A percentile compares a stretch with the other conserved stretches of the same genome.
These are phyloP conservation scores for Gigaspora rosea DNA, from an alignment of 192 early-diverging fungal species.

Conservation along the genomic window DNA sequence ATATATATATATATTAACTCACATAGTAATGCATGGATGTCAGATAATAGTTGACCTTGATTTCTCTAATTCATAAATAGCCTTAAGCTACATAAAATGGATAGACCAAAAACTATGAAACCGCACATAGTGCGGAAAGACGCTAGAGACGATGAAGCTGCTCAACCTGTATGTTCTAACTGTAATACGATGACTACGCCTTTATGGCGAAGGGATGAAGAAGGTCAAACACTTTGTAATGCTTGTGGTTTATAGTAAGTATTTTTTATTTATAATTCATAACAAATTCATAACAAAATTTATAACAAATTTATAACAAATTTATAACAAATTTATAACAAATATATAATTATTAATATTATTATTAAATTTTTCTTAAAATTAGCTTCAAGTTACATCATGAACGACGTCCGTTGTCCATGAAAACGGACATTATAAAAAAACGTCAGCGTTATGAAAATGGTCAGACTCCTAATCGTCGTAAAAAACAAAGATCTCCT, in stretches of 20 bases:
- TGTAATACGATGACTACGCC: constrained; percentile 85
- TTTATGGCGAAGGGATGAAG: constrained; percentile 84
- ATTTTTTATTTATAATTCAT: not conserved
- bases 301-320: no score
- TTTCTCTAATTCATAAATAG: constrained; percentile 21
- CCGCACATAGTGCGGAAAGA: constrained; percentile 67
- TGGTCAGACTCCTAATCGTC: constrained; percentile 31
- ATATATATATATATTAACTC: no score
- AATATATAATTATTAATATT: not conserved
- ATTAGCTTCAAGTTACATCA: constrained; percentile 52
- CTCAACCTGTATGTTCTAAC: constrained; percentile 65
- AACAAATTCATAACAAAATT: not conserved
- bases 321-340: no score
- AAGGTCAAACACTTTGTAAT: constrained; percentile 45
- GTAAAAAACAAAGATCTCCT: constrained; percentile 28
- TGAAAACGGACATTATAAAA: constrained; percentile 56
- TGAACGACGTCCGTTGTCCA: constrained; percentile 52
- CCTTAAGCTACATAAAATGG: constrained; percentile 81
- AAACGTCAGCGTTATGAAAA: constrained; percentile 54
- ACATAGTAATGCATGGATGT: no score
- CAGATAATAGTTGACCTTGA: no score
- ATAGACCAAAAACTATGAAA: constrained; percentile 79
- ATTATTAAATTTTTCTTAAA: not conserved
- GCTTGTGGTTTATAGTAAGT: constrained; percentile 62
- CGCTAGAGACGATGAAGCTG: constrained; percentile 42